These are phyloP conservation scores for Saccharomycodes ludwigii DNA, from an alignment of 805 yeast genomes.

Conservation along the genomic window DNA sequence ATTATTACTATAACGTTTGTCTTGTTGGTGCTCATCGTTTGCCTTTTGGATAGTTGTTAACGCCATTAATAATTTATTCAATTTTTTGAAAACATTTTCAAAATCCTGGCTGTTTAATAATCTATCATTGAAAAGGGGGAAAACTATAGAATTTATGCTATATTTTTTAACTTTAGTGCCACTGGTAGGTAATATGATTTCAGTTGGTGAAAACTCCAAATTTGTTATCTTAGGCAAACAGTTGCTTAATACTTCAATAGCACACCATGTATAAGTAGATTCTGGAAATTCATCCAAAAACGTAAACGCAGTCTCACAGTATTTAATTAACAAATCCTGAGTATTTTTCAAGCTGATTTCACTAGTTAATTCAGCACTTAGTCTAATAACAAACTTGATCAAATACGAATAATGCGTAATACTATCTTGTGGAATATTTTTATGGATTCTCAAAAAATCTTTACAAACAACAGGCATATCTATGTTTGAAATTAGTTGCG, in stretches of 20 bases:
- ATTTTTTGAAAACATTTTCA: not conserved
- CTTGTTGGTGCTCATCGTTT: too few species aligned
- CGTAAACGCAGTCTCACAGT: not conserved
- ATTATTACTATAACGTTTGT: too few species aligned
- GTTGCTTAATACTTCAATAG: slow-evolving; percentile 5
- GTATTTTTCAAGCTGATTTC: slow-evolving; percentile 2
- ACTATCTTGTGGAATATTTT: not conserved
- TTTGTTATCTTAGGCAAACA: slow-evolving; percentile 2
- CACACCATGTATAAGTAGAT: slow-evolving; percentile 4
- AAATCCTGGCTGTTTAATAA: not conserved
- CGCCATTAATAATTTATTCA: not conserved
- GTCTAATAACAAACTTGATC: slow-evolving; percentile 4
- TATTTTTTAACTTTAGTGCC: too few species aligned
- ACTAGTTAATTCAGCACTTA: slow-evolving; percentile 2
- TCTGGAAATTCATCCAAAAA: not conserved
- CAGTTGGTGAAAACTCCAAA: too few species aligned
- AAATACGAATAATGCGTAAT: slow-evolving; percentile 4
- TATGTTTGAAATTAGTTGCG: not conserved
- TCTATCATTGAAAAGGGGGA: not conserved
- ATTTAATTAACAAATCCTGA: not conserved
- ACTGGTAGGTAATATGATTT: too few species aligned
- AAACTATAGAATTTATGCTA: not conserved
- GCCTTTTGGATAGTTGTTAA: too few species aligned
- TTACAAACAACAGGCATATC: not conserved
- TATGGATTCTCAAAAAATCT: not conserved